Evolutionary conservation across 768 basidiomycete genomes (phyloP).

Genomic region (Cystofilobasidium macerans): DNA sequence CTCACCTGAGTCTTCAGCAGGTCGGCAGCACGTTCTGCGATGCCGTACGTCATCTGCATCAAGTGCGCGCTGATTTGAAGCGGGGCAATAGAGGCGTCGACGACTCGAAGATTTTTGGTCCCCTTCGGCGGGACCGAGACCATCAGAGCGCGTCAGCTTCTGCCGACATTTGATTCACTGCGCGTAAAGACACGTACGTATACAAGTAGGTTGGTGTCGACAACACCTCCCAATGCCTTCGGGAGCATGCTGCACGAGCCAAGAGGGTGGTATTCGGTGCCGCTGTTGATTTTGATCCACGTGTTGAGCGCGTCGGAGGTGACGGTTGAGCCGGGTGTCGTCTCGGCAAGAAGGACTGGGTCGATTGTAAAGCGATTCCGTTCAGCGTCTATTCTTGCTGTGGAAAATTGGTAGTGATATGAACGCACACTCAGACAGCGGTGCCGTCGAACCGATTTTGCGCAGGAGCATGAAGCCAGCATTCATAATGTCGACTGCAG

Average conservation of each 20-base stretch:
- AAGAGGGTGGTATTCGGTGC: conserved; percentile 48
- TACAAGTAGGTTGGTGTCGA: conserved; percentile 45
- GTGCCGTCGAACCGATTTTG: conserved; percentile 8
- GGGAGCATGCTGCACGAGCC: conserved; percentile 44
- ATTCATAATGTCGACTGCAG: conserved; percentile 18
- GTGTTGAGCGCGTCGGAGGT: conserved; percentile 1
- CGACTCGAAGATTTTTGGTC: conserved; percentile 42
- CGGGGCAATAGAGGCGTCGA: conserved; percentile 47
- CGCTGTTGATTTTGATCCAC: conserved; percentile 27
- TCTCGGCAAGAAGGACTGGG: conserved; percentile 3
- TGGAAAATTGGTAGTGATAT: not conserved
- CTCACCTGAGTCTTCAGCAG: conserved; percentile 38
- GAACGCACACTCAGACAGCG: conserved; percentile 11
- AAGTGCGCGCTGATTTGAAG: conserved; percentile 41
- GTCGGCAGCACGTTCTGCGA: conserved; percentile 46
- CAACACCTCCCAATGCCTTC: conserved; percentile 48
- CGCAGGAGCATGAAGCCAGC: conserved; percentile 5
- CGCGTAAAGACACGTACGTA: too few species aligned
- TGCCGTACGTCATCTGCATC: conserved; percentile 38
- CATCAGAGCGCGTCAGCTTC: too few species aligned
- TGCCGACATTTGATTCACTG: too few species aligned
- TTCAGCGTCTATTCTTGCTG: not conserved
- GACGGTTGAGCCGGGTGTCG: not conserved
- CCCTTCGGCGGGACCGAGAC: too few species aligned
- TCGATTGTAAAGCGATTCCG: not conserved